Evolutionary conservation across 2,329 filamentous ascomycete species (phyloP).

Genomic region (Ascomycota sp.): DNA sequence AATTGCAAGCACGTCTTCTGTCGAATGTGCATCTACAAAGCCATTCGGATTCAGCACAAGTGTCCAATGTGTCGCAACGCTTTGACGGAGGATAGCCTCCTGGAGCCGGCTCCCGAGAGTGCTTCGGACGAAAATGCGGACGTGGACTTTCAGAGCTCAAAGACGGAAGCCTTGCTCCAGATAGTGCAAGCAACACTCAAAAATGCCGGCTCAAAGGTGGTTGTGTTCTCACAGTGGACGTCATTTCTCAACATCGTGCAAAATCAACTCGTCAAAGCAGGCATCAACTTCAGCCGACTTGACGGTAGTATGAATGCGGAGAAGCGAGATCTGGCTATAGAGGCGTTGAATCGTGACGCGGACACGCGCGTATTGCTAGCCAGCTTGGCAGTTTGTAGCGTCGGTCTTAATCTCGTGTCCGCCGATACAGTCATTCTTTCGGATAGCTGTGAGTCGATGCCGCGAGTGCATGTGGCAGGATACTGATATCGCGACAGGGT

Average conservation of each 20-base stretch:
- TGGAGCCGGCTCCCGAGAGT: conserved; percentile 40
- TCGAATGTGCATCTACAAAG: conserved; percentile 46
- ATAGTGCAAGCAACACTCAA: conserved; percentile 48
- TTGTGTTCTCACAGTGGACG: conserved; percentile 61
- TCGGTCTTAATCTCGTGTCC: conserved; percentile 67
- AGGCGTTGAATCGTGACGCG: conserved; percentile 41
- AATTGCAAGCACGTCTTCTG: conserved; percentile 69
- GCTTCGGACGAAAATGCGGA: conserved; percentile 30
- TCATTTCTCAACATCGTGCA: conserved; percentile 52
- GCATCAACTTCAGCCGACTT: conserved; percentile 45
- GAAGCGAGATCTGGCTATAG: conserved; percentile 49
- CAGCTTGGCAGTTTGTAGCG: conserved; percentile 59
- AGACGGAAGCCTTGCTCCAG: conserved; percentile 56
- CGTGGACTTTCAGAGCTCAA: conserved; percentile 47
- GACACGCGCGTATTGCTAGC: conserved; percentile 57
- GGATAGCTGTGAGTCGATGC: conserved; percentile 38
- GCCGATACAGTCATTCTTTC: conserved; percentile 68
- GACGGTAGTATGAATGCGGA: conserved; percentile 57
- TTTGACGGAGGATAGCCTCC: conserved; percentile 33
- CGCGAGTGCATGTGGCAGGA: not conserved
- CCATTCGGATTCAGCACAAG: conserved; percentile 52
- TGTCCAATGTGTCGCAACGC: conserved; percentile 67
- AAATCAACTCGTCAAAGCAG: conserved; percentile 35
- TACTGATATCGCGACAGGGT: conserved; percentile 27
- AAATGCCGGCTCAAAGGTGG: conserved; percentile 41